Evolutionary conservation across 371 early-diverging fungal species (phyloP), one percentile per base, ranked within the genome.

Genomic region (Fennellomyces sp.): DNA sequence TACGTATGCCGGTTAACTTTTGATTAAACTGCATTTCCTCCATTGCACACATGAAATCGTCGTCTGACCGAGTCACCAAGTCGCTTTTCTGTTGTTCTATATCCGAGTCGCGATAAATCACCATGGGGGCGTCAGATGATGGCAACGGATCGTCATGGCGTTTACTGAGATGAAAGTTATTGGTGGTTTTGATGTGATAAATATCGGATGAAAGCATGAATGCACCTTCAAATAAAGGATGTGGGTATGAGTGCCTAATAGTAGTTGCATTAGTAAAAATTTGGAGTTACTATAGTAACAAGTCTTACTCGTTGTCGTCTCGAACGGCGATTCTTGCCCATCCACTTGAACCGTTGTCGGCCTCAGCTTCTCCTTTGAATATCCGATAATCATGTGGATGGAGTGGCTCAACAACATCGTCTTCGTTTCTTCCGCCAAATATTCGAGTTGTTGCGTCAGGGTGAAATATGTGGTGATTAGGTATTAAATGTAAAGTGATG

Each of bases 401-500:
- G 11, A 80, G 61, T 1, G 59, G 23, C 29, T 60, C 42, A 2
- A 28, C 36, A 3, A 49, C 35, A 33, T 47, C 58, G 17, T 49
- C 36, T 7, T 58, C 31, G 13, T 45, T 19, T 1, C 19, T 2
- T 15, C 10, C 28, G 23, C 35, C 42, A 28, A 41, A 58, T 4
- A 50, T 58, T 17, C 41, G 48, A 17, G 52, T 55, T 3, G 67
- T 67, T 2, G 91, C 91, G 2, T 84, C 69, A 0, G 89, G 83
- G 67, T 93, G 94, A 42, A 94, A 69, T 33, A 95, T 62, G 39
- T 90, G 88, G 21, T 59, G 17, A 73, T 94, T 91, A 27, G 91
- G 93, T 60, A 81, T 82, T 12, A 95, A 79, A 52, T 89, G 70
- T 48, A 95, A 67, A 31, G 73, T 63, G 63, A 88, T 90, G 0